Evolutionary conservation across 2,329 filamentous ascomycete species (phyloP).

Genomic region (Colletotrichum ledebouriae): DNA sequence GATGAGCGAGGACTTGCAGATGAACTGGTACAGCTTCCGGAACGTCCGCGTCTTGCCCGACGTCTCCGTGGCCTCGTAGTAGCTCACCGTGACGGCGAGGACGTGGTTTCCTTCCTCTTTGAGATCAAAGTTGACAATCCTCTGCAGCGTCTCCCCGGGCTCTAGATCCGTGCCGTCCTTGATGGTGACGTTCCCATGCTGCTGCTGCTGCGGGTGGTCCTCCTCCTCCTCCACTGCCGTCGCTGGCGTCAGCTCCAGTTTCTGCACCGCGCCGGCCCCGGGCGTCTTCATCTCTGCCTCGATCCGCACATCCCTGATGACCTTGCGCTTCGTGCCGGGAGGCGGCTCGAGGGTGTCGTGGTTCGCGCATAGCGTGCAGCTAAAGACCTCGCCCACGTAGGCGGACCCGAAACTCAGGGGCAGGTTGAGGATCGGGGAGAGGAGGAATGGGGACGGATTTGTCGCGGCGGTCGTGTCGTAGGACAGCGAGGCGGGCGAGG

Average conservation of each 20-base stretch:
- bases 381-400: constrained; percentile 95
- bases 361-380: constrained; percentile 95
- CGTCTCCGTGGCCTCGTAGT: constrained; percentile 86
- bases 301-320: constrained; percentile 83
- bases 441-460: constrained; percentile 67
- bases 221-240: constrained; percentile 21
- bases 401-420: constrained; percentile 93
- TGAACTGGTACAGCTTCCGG: constrained; percentile 95
- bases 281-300: constrained; percentile 97
- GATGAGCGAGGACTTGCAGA: constrained; percentile 89
- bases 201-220: background rate
- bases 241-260: constrained; percentile 70
- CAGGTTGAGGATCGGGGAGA: constrained; percentile 80
- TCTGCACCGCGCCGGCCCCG: constrained; percentile 68
- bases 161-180: constrained; percentile 63
- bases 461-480: constrained; percentile 65
- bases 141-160: constrained; percentile 79
- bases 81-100: constrained; percentile 91
- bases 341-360: constrained; percentile 71
- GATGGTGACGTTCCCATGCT: too few relatives aligned
- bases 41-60: constrained; percentile 85
- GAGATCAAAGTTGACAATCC: constrained; percentile 86
- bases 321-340: constrained; percentile 53
- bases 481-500: constrained; percentile 77
- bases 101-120: constrained; percentile 96